A percentile compares a stretch with the other conserved stretches of the same genome.
Evolutionary conservation across 2,329 filamentous ascomycete genomes (phyloP).

Genomic region (Tolypocladium tundrense): DNA sequence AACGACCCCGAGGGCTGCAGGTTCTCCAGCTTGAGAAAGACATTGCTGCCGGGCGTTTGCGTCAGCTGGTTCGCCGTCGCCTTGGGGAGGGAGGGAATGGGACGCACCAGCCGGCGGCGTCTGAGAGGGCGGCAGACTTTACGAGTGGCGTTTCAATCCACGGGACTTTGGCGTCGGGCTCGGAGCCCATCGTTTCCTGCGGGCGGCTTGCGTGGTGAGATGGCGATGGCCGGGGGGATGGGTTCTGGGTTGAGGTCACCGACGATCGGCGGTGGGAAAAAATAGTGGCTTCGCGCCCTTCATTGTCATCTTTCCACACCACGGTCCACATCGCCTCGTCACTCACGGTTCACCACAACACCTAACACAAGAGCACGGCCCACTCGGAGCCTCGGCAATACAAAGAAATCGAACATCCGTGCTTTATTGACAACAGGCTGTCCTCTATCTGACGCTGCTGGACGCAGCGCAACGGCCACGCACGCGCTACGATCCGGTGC

Average conservation of each 20-base stretch:
- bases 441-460: not conserved
- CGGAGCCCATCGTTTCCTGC: not conserved
- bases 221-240: not conserved
- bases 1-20: slow-evolving; percentile 76
- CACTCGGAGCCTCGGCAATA: not conserved
- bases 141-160: slow-evolving; percentile 62
- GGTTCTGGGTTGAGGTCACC: too few species aligned
- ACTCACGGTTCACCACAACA: not conserved
- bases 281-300: not conserved
- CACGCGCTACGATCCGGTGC: not conserved
- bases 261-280: not conserved
- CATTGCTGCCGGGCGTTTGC: slow-evolving; percentile 36
- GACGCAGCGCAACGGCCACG: not conserved
- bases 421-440: not conserved
- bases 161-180: slow-evolving; percentile 21
- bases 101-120: slow-evolving; percentile 10
- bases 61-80: not conserved
- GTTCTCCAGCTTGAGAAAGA: slow-evolving; percentile 76
- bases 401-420: too few species aligned
- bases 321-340: not conserved
- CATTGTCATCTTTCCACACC: not conserved
- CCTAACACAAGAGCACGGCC: not conserved
- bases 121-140: slow-evolving; percentile 39
- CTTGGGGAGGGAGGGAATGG: not conserved
- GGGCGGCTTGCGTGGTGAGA: not conserved